Evolutionary conservation across 2,329 filamentous ascomycete species (phyloP).

Genomic region (Xylaria sp.): DNA sequence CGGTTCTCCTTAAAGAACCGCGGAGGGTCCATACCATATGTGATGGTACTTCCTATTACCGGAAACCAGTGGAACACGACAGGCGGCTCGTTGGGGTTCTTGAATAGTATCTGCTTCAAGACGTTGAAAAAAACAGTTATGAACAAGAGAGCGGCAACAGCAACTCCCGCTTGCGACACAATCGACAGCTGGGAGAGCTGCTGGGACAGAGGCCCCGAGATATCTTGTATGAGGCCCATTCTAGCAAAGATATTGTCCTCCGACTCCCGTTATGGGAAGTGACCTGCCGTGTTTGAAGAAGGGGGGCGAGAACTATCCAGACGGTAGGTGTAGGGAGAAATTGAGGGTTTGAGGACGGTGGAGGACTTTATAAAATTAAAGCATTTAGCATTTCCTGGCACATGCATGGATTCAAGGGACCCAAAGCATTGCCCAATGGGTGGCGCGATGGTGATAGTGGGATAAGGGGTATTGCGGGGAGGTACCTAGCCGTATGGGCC

Average conservation of each 20-base stretch:
- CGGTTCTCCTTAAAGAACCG: constrained; percentile 82
- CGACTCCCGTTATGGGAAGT: constrained; percentile 11
- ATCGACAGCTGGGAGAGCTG: constrained; percentile 61
- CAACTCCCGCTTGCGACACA: constrained; percentile 60
- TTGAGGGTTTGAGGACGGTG: constrained; percentile 17
- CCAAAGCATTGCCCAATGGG: constrained; percentile 34
- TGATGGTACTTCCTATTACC: constrained; percentile 88
- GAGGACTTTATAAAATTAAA: constrained; percentile 35
- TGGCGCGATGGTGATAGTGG: constrained; percentile 26
- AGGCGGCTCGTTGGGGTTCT: constrained; percentile 83
- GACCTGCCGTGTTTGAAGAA: constrained; percentile 17
- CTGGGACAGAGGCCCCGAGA: constrained; percentile 62
- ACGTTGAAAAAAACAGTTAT: constrained; percentile 81
- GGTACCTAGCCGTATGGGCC: constrained; percentile 9
- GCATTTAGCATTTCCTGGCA: constrained; percentile 5
- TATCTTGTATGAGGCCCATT: constrained; percentile 68
- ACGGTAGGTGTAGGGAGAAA: constrained; percentile 9
- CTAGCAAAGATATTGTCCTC: constrained; percentile 27
- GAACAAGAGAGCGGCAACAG: constrained; percentile 58
- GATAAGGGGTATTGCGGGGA: constrained; percentile 34
- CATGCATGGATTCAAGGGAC: background rate
- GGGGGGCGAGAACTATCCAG: background rate
- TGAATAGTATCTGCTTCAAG: constrained; percentile 80
- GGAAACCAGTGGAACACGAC: constrained; percentile 85
- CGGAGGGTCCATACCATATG: constrained; percentile 94